Conservation (phyloP, 768 basidiomycete genomes). For the Serendipita sp. region DNA sequence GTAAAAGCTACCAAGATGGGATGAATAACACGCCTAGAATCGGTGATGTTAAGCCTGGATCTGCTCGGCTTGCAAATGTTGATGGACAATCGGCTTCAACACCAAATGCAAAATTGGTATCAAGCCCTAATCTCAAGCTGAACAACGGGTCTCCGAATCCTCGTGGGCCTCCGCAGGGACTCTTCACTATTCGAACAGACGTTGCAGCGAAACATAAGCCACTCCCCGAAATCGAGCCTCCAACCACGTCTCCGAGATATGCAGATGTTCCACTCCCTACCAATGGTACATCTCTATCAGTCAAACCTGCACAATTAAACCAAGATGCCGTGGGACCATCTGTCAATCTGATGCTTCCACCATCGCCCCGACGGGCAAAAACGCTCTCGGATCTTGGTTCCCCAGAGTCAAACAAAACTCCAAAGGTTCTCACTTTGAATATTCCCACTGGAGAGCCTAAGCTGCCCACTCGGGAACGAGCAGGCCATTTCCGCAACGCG, state of each 20-base stretch:
- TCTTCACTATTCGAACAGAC: background rate
- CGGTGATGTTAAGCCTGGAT: background rate
- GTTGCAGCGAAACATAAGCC: slow-evolving; percentile 1
- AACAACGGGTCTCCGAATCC: background rate
- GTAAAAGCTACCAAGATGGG: background rate
- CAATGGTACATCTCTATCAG: background rate
- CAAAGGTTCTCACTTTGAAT: background rate
- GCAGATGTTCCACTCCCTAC: background rate
- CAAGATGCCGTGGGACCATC: background rate
- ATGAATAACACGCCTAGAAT: background rate
- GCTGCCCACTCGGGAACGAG: background rate
- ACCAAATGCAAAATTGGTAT: background rate
- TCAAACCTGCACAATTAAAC: background rate
- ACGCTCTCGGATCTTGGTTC: slow-evolving; percentile 6
- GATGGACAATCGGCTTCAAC: background rate
- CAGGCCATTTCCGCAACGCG: background rate
- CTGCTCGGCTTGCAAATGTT: background rate
- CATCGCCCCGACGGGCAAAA: slow-evolving; percentile 9
- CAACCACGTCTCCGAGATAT: slow-evolving; percentile 5
- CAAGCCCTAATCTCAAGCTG: background rate
- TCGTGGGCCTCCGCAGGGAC: background rate
- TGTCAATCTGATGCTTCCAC: background rate
- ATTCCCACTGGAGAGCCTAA: background rate
- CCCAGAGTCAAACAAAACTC: background rate
- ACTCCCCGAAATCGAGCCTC: slow-evolving; percentile 6